Percentiles rank a stretch among this genome's conserved stretches.
phyloP scores from a whole-genome alignment of 495 filamentous ascomycete genomes.

The Tuber microsphaerosporum region DNA sequence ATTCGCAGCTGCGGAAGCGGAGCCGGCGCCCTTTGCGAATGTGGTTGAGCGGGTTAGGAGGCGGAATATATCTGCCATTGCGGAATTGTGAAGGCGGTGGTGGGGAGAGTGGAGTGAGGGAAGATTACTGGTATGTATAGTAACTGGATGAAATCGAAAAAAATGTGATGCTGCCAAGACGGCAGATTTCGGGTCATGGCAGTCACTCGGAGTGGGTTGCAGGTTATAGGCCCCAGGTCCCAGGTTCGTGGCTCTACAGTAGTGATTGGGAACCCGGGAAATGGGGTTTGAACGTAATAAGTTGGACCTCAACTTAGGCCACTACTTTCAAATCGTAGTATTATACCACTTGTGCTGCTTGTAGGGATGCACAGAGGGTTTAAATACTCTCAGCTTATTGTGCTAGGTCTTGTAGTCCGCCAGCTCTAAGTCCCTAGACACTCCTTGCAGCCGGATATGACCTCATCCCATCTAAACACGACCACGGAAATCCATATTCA shows the following conservation, averaged over 20 bases:
- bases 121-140: not conserved
- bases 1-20: conserved; percentile 44
- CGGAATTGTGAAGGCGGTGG: not conserved
- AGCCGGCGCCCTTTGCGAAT: conserved; percentile 38
- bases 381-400: not conserved
- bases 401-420: not conserved
- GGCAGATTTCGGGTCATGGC: conserved; percentile 13
- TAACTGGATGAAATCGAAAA: not conserved
- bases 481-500: conserved; percentile 4
- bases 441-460: not conserved
- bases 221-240: not conserved
- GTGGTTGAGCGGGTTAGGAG: conserved; percentile 60
- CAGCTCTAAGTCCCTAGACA: not conserved
- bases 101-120: not conserved
- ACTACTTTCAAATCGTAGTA: not conserved
- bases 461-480: not conserved
- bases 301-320: not conserved
- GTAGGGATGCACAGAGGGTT: not conserved
- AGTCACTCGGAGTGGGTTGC: conserved; percentile 2
- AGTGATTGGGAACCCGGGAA: not conserved
- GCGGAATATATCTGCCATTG: conserved; percentile 54
- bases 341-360: too few relatives aligned
- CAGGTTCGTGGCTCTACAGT: not conserved
- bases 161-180: conserved; percentile 25
- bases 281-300: conserved; percentile 6